Conservation (phyloP, 2,329 filamentous ascomycete species). For the Phaeomoniella chlamydospora region DNA sequence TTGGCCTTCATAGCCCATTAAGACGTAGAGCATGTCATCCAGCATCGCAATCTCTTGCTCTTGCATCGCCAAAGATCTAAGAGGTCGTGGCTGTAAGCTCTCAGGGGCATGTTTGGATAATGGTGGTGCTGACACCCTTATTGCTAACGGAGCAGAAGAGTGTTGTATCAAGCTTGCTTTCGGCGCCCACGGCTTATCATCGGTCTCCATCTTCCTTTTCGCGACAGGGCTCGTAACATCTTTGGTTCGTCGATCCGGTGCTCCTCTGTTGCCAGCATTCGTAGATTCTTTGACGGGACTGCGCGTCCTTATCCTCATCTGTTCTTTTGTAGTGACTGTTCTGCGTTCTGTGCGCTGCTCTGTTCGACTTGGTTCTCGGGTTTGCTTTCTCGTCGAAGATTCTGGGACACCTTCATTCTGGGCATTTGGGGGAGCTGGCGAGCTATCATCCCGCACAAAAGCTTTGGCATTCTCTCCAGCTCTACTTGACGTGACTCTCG, state of each 20-base stretch:
- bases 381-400: slow-evolving; percentile 17
- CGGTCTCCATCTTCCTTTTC: slow-evolving; percentile 14
- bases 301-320: slow-evolving; percentile 41
- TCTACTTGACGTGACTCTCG: slow-evolving; percentile 25
- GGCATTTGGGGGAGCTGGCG: not conserved
- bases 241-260: slow-evolving; percentile 7
- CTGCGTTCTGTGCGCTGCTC: slow-evolving; percentile 15
- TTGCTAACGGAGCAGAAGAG: slow-evolving; percentile 59
- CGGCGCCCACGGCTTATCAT: slow-evolving; percentile 53
- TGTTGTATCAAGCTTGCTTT: slow-evolving; percentile 60
- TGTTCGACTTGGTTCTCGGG: slow-evolving; percentile 20
- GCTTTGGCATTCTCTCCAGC: slow-evolving; percentile 15
- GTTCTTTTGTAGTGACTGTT: slow-evolving; percentile 48
- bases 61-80: slow-evolving; percentile 60
- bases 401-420: slow-evolving; percentile 3
- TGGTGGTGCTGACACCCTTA: slow-evolving; percentile 46
- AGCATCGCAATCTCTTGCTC: slow-evolving; percentile 76
- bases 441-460: slow-evolving; percentile 11
- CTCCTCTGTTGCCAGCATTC: slow-evolving; percentile 16
- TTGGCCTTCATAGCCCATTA: slow-evolving; percentile 98
- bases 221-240: slow-evolving; percentile 5
- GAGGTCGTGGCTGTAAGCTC: slow-evolving; percentile 49
- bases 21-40: slow-evolving; percentile 83
- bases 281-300: slow-evolving; percentile 37
- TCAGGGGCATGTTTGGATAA: slow-evolving; percentile 53